Base-by-base conservation (phyloP, 106 monocot genomes). In the Platanthera zijinensis region DNA sequence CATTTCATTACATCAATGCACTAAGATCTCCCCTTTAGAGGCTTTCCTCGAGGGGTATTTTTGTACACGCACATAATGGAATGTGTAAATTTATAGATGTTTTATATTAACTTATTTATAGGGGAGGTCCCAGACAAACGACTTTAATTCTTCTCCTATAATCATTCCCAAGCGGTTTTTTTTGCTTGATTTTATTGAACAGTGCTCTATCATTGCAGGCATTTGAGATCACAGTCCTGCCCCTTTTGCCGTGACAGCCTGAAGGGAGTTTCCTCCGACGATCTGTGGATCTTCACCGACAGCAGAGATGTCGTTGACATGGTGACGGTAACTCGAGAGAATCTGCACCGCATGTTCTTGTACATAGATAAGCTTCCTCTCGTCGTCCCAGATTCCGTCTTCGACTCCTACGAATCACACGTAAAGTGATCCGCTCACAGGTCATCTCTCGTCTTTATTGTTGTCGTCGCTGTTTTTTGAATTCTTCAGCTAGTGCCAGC, bases 211-310 rank as follows among this genome's bases (percentile, higher is more conserved):
- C 12, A 30, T 72, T 84, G 81, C 86, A 96, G 96, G 96, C 76
- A 87, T 32, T 76, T 84, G 78, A 84, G 96, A 74, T 96, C 96
- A 10, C 82, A 91, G 47, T 96, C 96, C 3, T 96, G 96, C 71
- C 96, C 96, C 15, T 96, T 96, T 76, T 96, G 96, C 75, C 90
- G 96, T 7, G 96, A 89, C 61, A 96, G 93, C 76, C 80, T 93
- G 21, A 91, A 91, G 75, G 73, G 89, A 64, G 89, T 96, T 57
- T 89, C 82, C 73, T 86, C 90, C 1, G 87, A 80, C 3, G 96
- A 96, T 22, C 53, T 96, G 22, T 96, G 96, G 96, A 73, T 96
- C 46, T 84, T 83, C 45, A 96, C 87, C 0, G 92, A 93, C 51
- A 72, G 69, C 77, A 85, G 79, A 77, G 96, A 96, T 70, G 70